phyloP scores from a whole-genome alignment of 2,329 filamentous ascomycete genomes.

The Ceratocystis cubensis region DNA sequence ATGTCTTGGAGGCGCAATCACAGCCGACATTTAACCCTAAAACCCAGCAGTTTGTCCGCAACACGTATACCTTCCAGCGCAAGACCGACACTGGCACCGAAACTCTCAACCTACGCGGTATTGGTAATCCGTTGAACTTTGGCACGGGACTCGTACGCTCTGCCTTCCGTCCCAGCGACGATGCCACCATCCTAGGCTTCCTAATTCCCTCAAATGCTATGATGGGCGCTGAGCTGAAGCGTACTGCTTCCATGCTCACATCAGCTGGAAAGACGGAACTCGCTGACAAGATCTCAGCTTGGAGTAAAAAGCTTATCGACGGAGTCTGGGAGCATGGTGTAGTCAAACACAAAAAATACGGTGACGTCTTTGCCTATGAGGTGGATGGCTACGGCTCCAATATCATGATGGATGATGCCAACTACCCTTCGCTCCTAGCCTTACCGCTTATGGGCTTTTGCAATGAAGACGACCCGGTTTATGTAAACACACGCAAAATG shows the following conservation, averaged over 20 bases:
- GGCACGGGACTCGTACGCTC: conserved; percentile 79
- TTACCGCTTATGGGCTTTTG: conserved; percentile 70
- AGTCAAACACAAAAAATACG: conserved; percentile 60
- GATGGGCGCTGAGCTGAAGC: conserved; percentile 79
- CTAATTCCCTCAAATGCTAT: conserved; percentile 93
- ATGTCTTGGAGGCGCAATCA: conserved; percentile 66
- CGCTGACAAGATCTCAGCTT: conserved; percentile 43
- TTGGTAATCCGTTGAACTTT: conserved; percentile 81
- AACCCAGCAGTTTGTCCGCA: conserved; percentile 51
- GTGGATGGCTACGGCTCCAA: conserved; percentile 75
- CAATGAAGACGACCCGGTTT: conserved; percentile 50
- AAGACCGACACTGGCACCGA: conserved; percentile 73
- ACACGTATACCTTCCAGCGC: conserved; percentile 80
- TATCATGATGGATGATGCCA: conserved; percentile 82
- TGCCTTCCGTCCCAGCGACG: conserved; percentile 88
- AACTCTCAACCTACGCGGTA: conserved; percentile 66
- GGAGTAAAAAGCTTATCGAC: conserved; percentile 51
- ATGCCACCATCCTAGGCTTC: conserved; percentile 86
- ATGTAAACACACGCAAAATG: conserved; percentile 74
- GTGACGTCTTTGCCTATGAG: conserved; percentile 73
- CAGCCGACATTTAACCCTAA: conserved; percentile 63
- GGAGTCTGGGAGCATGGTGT: conserved; percentile 80
- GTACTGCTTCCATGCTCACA: conserved; percentile 57
- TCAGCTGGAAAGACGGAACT: conserved; percentile 43
- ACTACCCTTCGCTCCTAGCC: conserved; percentile 68